Conservation (phyloP, 2,329 filamentous ascomycete genomes). For the Monilinia fructicola region DNA sequence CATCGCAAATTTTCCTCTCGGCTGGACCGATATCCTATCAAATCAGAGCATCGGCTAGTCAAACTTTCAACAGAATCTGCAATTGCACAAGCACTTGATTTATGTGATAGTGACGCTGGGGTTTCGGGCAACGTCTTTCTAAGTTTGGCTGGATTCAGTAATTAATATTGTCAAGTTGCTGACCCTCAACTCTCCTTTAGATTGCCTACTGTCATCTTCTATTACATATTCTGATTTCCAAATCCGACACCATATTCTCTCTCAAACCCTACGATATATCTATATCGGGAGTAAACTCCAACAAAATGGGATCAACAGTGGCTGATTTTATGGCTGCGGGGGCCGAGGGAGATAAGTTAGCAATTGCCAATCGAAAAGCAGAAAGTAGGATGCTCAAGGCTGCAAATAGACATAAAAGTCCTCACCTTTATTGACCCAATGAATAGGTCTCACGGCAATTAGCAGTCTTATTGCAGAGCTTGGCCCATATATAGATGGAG, state of each 20-base stretch:
- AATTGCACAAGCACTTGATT: neutral
- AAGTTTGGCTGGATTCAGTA: neutral
- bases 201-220: neutral
- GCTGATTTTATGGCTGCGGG: slow-evolving; percentile 23
- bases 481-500: slow-evolving; percentile 20
- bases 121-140: neutral
- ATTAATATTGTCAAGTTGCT: neutral
- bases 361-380: slow-evolving; percentile 19
- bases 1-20: neutral
- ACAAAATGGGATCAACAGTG: slow-evolving; percentile 8
- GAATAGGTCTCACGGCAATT: slow-evolving; percentile 12
- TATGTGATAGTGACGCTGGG: neutral
- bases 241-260: neutral
- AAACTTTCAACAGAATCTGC: neutral
- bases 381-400: slow-evolving; percentile 18
- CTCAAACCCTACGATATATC: neutral
- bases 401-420: neutral
- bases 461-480: slow-evolving; percentile 15
- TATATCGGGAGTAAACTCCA: neutral
- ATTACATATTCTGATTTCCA: neutral
- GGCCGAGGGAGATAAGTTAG: slow-evolving; percentile 11
- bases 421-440: neutral
- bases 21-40: neutral
- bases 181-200: neutral
- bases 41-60: neutral